Evolutionary conservation across 2,329 filamentous ascomycete genomes (phyloP).

Genomic region (Calonectria hongkongensis): DNA sequence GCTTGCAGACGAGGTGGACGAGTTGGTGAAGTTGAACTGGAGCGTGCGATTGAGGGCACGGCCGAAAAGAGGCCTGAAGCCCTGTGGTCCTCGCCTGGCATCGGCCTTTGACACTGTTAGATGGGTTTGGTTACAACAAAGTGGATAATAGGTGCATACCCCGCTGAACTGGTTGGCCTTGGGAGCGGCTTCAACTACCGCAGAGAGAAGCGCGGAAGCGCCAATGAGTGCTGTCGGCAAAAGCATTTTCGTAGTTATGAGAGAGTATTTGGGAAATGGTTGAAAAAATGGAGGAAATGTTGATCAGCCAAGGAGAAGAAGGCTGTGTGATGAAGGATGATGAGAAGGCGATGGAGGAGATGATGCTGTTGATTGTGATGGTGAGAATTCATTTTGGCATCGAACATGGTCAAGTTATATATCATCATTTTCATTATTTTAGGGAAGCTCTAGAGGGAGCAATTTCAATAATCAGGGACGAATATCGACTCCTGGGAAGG

Average conservation of each 20-base stretch:
- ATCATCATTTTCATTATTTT: slow-evolving; percentile 45
- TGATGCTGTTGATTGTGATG: slow-evolving; percentile 50
- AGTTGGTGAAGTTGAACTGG: slow-evolving; percentile 37
- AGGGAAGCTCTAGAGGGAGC: slow-evolving; percentile 44
- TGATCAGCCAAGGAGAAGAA: slow-evolving; percentile 41
- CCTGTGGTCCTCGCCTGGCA: slow-evolving; percentile 15
- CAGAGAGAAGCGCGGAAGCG: slow-evolving; percentile 52
- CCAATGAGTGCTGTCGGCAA: slow-evolving; percentile 48
- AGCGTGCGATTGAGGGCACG: slow-evolving; percentile 7
- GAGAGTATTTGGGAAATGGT: background rate
- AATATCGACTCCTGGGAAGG: slow-evolving; percentile 47
- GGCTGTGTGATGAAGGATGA: slow-evolving; percentile 39
- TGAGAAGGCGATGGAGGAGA: slow-evolving; percentile 30
- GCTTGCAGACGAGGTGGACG: slow-evolving; percentile 38
- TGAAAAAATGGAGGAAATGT: background rate
- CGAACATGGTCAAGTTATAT: slow-evolving; percentile 48
- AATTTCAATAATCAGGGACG: slow-evolving; percentile 41
- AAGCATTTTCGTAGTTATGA: slow-evolving; percentile 49
- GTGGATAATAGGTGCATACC: slow-evolving; percentile 40
- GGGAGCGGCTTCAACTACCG: slow-evolving; percentile 53
- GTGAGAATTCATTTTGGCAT: slow-evolving; percentile 38
- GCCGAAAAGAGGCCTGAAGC: slow-evolving; percentile 16
- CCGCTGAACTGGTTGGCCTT: slow-evolving; percentile 38
- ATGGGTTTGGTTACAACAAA: background rate
- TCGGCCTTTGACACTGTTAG: slow-evolving; percentile 41